These are phyloP conservation scores for Pichia californica DNA, from an alignment of 805 yeast genomes.

Conservation along the genomic window DNA sequence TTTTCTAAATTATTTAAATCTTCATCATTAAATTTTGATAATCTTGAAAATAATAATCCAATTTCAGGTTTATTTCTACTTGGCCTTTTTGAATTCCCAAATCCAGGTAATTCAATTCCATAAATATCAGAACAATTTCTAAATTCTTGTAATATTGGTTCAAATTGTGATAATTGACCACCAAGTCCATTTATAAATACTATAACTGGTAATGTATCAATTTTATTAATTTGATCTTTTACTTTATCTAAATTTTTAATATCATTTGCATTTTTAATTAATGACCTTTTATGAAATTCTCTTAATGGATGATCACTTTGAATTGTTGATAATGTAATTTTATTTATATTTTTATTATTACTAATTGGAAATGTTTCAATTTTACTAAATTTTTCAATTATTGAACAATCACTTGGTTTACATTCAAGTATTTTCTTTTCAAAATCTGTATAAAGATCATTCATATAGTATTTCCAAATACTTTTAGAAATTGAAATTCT, in stretches of 20 bases:
- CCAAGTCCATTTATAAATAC: constrained; percentile 84
- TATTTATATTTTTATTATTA: constrained; percentile 19
- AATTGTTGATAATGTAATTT: constrained; percentile 35
- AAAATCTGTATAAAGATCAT: constrained; percentile 28
- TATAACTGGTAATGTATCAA: constrained; percentile 50
- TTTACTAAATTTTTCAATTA: constrained; percentile 41
- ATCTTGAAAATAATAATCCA: constrained; percentile 11
- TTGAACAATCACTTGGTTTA: constrained; percentile 52
- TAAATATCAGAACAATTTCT: constrained; percentile 57
- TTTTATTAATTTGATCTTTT: constrained; percentile 26
- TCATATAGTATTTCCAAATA: constrained; percentile 11
- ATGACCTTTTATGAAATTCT: constrained; percentile 27
- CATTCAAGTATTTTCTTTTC: constrained; percentile 35
- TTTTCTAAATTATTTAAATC: constrained; percentile 17
- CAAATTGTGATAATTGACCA: constrained; percentile 84
- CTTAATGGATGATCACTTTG: constrained; percentile 48
- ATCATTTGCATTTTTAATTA: constrained; percentile 12
- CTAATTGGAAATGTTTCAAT: constrained; percentile 34
- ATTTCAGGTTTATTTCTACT: constrained; percentile 6
- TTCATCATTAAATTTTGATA: constrained; percentile 20
- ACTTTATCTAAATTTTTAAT: constrained; percentile 15
- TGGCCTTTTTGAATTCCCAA: constrained; percentile 49
- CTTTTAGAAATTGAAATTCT: constrained; percentile 4
- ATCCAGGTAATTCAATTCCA: constrained; percentile 83
- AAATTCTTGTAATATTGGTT: constrained; percentile 58